Evolutionary conservation across 257 asterid genomes (phyloP).

Genomic region (Ilex asprella): DNA sequence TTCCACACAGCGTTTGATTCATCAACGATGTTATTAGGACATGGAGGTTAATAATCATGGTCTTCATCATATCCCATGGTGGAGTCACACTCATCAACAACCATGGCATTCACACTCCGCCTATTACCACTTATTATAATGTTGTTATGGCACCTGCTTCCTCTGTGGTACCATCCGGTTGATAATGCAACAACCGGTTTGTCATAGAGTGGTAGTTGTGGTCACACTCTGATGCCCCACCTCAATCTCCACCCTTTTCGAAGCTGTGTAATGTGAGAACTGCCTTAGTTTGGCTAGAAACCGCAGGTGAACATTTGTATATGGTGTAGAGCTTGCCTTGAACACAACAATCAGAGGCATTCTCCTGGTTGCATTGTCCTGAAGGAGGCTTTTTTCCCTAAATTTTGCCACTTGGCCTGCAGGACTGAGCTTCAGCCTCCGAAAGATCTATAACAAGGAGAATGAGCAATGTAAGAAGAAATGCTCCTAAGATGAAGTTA

Average conservation of each 20-base stretch:
- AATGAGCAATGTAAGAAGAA: constrained; percentile 9
- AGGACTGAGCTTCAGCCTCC: constrained; percentile 7
- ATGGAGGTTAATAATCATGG: constrained; percentile 45
- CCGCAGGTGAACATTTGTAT: constrained; percentile 34
- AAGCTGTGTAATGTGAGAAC: constrained; percentile 32
- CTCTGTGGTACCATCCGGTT: constrained; percentile 33
- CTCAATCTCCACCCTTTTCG: constrained; percentile 34
- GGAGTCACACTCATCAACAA: constrained; percentile 47
- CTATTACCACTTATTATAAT: constrained; percentile 31
- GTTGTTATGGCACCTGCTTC: constrained; percentile 26
- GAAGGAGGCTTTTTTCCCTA: constrained; percentile 19
- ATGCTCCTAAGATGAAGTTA: constrained; percentile 3
- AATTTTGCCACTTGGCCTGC: constrained; percentile 31
- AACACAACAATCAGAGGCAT: constrained; percentile 28
- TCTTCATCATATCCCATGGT: constrained; percentile 33
- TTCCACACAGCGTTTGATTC: constrained; percentile 42
- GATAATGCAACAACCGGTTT: constrained; percentile 36
- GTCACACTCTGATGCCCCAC: constrained; percentile 34
- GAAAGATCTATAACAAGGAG: constrained; percentile 4
- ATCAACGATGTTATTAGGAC: constrained; percentile 35
- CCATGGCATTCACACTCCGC: constrained; percentile 33
- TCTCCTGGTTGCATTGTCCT: constrained; percentile 20
- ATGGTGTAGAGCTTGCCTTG: constrained; percentile 23
- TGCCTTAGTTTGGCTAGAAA: constrained; percentile 28
- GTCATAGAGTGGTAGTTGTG: constrained; percentile 28